Evolutionary conservation across 495 filamentous ascomycete species (phyloP), one percentile per base, ranked within the genome.

Genomic region (Aspergillus cristatus): DNA sequence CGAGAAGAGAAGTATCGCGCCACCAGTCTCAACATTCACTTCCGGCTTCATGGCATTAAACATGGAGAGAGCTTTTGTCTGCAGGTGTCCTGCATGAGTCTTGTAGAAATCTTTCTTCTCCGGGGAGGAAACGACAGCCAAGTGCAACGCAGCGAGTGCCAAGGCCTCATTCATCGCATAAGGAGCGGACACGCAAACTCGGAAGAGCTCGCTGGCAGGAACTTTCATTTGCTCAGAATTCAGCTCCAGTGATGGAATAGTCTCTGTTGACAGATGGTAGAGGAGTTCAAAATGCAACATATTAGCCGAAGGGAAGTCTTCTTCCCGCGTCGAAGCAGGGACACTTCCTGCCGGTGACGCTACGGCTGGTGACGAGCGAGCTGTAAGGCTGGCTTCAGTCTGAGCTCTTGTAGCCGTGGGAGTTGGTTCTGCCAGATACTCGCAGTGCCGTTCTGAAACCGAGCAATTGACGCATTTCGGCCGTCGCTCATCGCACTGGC

Each of bases 1-100:
- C 1, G 71, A 67, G 39, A 75, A 78, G n/a, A 76, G 32, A 32
- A 74, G 68, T 2, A 58, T 37, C 0, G 66, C 53, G 6, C 68
- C 42, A 30, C 69, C 65, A n/a, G 54, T 68, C 3, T 64, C 51
- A 1, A 46, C 39, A 5, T 47, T 54, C 1, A 61, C 22, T 1
- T 55, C 42, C 8, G 32, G 34, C 2, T 38, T 34, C 4, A 34
- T 35, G 3, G 34, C 46, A 43, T 71, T 70, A 51, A 71, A 71
- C 6, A 65, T 51, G 0, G 51, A 45, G 4, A 75, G 51, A 1
- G 67, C 70, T 10, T 62, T 62, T 0, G 63, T 71, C 30, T 73
- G 70, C 2, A 75, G 56, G 20, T 66, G 57, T n/a, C 68, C 60
- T 6, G 71, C 66, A 6, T 64, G 52, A 28, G 62, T 47, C 31